Evolutionary conservation across 768 basidiomycete species (phyloP).

Genomic region (Hydnomerulius pinastri): DNA sequence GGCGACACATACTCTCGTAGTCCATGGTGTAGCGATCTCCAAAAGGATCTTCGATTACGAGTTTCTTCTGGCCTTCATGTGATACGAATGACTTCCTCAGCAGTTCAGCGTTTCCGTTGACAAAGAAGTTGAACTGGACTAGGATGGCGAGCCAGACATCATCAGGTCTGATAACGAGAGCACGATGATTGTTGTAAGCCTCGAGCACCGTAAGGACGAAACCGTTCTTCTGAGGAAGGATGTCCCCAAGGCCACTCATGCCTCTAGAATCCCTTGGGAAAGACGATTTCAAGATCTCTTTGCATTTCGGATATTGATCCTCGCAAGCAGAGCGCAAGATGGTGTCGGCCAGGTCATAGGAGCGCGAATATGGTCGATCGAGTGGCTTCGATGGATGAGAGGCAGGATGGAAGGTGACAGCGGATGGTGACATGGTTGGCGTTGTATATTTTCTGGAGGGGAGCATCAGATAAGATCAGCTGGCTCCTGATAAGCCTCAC

Average conservation of each 20-base stretch:
- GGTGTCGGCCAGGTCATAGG: neutral
- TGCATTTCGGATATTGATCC: neutral
- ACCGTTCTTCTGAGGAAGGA: slow-evolving; percentile 26
- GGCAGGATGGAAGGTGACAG: neutral
- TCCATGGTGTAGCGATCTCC: slow-evolving; percentile 23
- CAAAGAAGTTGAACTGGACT: slow-evolving; percentile 38
- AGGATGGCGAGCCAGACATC: slow-evolving; percentile 47
- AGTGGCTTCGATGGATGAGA: neutral
- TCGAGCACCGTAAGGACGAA: slow-evolving; percentile 35
- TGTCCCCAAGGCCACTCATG: neutral
- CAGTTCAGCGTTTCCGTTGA: slow-evolving; percentile 32
- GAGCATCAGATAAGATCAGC: neutral
- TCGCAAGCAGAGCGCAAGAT: neutral
- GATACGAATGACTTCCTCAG: slow-evolving; percentile 36
- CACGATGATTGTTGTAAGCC: slow-evolving; percentile 38
- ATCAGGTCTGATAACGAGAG: slow-evolving; percentile 42
- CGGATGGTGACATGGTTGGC: neutral
- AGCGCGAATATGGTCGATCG: neutral
- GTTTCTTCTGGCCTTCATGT: slow-evolving; percentile 33
- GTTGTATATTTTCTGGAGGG: neutral
- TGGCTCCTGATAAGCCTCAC: neutral
- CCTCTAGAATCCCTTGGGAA: slow-evolving; percentile 1
- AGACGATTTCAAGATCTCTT: slow-evolving; percentile 18
- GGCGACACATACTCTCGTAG: slow-evolving; percentile 25
- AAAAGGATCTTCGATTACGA: slow-evolving; percentile 14